Evolutionary conservation across 352 stramenopile species (phyloP).

Genomic region (Pythium dissimile): DNA sequence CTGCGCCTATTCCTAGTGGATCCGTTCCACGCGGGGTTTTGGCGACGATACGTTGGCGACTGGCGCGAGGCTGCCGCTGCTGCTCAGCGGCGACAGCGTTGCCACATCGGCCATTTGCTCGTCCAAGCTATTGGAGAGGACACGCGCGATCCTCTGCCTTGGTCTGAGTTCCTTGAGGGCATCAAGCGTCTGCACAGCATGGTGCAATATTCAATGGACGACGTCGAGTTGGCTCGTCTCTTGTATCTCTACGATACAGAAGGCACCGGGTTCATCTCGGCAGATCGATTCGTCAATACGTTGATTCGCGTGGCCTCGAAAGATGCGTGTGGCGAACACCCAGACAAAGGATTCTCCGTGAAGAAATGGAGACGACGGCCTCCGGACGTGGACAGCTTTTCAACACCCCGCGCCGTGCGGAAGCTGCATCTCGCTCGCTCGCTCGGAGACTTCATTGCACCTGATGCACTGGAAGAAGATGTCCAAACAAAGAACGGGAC

Average conservation of each 20-base stretch:
- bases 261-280: background rate
- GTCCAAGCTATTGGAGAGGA: background rate
- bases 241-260: background rate
- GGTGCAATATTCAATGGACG: background rate
- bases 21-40: slow-evolving; percentile 13
- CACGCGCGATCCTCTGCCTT: background rate
- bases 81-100: background rate
- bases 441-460: background rate
- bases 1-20: slow-evolving; percentile 15
- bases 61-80: slow-evolving; percentile 2
- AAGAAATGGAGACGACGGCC: background rate
- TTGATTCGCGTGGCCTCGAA: background rate
- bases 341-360: background rate
- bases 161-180: background rate
- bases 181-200: background rate
- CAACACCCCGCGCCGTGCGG: slow-evolving; percentile 6
- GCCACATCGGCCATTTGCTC: background rate
- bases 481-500: no score
- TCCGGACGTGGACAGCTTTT: slow-evolving; percentile 1
- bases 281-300: background rate
- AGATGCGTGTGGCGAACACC: background rate
- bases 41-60: slow-evolving; percentile 3
- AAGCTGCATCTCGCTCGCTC: background rate
- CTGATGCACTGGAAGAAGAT: no score
- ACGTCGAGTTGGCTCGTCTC: background rate